phyloP scores from a whole-genome alignment of 495 filamentous ascomycete species.

The Paragyromitra xinjiangensis region DNA sequence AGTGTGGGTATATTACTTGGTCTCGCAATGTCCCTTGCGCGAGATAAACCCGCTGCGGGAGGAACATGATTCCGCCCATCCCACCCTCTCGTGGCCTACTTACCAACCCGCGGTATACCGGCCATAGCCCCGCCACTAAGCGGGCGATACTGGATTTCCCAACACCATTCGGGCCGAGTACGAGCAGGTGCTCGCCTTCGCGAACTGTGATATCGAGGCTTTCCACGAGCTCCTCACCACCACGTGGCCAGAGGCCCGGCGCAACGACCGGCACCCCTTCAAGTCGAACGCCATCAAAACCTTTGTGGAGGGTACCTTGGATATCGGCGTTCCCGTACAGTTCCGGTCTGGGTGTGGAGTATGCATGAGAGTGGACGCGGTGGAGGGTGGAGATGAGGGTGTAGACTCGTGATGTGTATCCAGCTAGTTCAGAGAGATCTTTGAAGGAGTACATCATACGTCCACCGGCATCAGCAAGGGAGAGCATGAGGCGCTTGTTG shows the following conservation, averaged over 20 bases:
- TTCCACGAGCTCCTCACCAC: constrained; percentile 90
- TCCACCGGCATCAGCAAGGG: constrained; percentile 93
- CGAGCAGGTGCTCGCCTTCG: constrained; percentile 89
- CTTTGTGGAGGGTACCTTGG: constrained; percentile 90
- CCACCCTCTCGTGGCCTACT: constrained; percentile 82
- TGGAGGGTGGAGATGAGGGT: constrained; percentile 93
- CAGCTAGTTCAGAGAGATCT: constrained; percentile 94
- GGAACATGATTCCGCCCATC: constrained; percentile 95
- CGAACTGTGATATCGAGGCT: constrained; percentile 86
- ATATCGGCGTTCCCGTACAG: constrained; percentile 87
- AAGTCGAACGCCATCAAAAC: constrained; percentile 91
- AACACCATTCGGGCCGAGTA: constrained; percentile 93
- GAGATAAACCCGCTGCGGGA: constrained; percentile 93
- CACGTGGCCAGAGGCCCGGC: constrained; percentile 80
- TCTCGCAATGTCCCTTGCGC: constrained; percentile 90
- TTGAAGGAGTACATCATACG: constrained; percentile 99
- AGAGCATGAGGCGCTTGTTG: constrained; percentile 98
- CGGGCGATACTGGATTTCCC: constrained; percentile 92
- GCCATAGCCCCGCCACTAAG: constrained; percentile 93
- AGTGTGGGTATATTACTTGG: constrained; percentile 98
- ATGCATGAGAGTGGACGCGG: constrained; percentile 87
- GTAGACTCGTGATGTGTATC: constrained; percentile 94
- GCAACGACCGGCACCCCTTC: constrained; percentile 94
- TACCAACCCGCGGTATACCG: constrained; percentile 90
- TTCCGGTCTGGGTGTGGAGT: constrained; percentile 77